These are phyloP conservation scores for Leccinum arenicola DNA, from an alignment of 768 basidiomycete genomes.

Conservation along the genomic window DNA sequence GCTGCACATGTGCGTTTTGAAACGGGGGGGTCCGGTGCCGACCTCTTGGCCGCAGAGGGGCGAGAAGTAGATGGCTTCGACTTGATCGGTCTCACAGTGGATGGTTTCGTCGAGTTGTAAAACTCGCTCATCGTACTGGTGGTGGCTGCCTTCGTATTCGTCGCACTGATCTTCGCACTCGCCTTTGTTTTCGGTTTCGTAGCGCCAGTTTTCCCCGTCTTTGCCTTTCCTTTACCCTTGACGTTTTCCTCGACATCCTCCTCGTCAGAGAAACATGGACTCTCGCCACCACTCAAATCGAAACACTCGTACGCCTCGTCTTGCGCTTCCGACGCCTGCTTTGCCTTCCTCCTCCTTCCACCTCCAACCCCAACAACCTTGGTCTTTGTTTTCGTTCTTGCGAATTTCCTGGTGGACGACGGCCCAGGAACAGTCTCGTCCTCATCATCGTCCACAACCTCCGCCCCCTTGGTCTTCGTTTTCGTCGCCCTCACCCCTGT, in stretches of 20 bases:
- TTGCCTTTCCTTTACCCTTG: constrained; percentile 13
- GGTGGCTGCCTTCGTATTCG: not conserved
- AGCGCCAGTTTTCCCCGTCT: not conserved
- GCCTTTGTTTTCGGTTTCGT: not conserved
- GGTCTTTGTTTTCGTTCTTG: constrained; percentile 5
- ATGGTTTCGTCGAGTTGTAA: constrained; percentile 10
- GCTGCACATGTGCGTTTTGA: constrained; percentile 6
- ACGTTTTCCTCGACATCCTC: not conserved
- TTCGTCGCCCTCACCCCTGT: not conserved
- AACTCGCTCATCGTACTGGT: constrained; percentile 11
- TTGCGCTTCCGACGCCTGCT: constrained; percentile 24
- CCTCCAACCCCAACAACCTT: constrained; percentile 6
- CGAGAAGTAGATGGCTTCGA: constrained; percentile 3
- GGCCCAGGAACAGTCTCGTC: constrained; percentile 1
- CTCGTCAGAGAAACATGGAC: constrained; percentile 19
- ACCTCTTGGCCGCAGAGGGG: not conserved
- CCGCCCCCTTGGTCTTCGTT: not conserved
- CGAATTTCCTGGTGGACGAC: constrained; percentile 2
- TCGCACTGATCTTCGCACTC: not conserved
- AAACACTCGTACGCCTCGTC: constrained; percentile 27
- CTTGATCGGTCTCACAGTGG: constrained; percentile 1
- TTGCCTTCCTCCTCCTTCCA: constrained; percentile 18
- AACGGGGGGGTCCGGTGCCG: not conserved
- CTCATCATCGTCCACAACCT: not conserved
- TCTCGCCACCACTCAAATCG: constrained; percentile 24